Evolutionary conservation across 306 rosid species (phyloP), one percentile per base, ranked within the genome.

Genomic region (Cercis canadensis): DNA sequence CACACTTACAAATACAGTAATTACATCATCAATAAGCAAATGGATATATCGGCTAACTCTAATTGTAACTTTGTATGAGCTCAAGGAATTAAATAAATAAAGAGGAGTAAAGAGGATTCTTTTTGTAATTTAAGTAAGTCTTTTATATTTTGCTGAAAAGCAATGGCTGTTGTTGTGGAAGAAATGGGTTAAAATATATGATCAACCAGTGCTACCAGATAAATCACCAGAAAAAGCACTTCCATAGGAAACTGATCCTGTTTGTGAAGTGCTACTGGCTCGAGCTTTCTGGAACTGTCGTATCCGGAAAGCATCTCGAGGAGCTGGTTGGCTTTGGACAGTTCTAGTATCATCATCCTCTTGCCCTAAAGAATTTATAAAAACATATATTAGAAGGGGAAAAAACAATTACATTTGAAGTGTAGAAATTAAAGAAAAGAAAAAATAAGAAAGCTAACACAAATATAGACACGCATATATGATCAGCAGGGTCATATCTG

Each of bases 171-270:
- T 14, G 4, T 17, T 17, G 57, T 52, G 13, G 12, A 29, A 15
- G 16, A 51, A 47, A 13, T 47, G 74, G 8, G 44, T 52, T 13
- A 13, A 11, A 49, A 67, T 47, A 21, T 3, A 13, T 14, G 21
- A 63, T 82, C 81, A 90, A 66, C 98, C 81, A 9, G 91, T 90
- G 86, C 92, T 90, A 56, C 97, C 96, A n/a, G 97, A 94, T 15
- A 90, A 70, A 70, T 94, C 97, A 10, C 98, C 97, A 21, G 98
- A 94, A 57, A 89, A 61, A 37, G 89, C 95, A 80, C 98, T 94
- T 84, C 98, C 98, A 67, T 94, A 87, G 1, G 96, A 94, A 39
- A 78, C 92, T 4, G 98, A 94, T 77, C 98, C 96, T 21, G 95
- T 90, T 82, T 89, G 96, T 7, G 96, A 94, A 18, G 88, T 72